Conservation (phyloP, 306 rosid genomes). For the Hippophae tibetana region DNA sequence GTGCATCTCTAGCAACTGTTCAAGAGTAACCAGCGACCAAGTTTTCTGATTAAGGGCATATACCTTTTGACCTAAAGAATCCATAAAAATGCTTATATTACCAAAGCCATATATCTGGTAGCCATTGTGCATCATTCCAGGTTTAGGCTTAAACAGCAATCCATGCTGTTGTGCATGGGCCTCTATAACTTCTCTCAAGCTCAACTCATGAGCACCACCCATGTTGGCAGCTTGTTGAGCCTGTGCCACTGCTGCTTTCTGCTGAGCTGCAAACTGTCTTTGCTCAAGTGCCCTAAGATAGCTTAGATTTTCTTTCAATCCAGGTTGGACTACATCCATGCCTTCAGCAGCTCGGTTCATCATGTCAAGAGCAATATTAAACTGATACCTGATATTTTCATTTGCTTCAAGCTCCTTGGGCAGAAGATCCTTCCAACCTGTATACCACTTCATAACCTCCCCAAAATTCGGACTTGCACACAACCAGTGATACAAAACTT, state of each 20-base stretch:
- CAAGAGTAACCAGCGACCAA: slow-evolving; percentile 66
- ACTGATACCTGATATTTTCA: slow-evolving; percentile 61
- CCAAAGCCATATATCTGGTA: slow-evolving; percentile 84
- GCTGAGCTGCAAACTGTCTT: slow-evolving; percentile 88
- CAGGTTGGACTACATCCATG: slow-evolving; percentile 85
- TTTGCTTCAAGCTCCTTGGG: slow-evolving; percentile 76
- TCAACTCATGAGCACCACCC: slow-evolving; percentile 54
- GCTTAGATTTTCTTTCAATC: slow-evolving; percentile 71
- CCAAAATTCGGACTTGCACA: slow-evolving; percentile 71
- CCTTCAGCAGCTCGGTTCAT: slow-evolving; percentile 85
- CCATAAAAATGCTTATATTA: slow-evolving; percentile 60
- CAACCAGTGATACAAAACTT: slow-evolving; percentile 77
- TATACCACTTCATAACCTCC: slow-evolving; percentile 78
- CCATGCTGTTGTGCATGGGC: slow-evolving; percentile 70
- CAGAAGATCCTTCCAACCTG: slow-evolving; percentile 83
- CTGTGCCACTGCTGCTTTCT: slow-evolving; percentile 65
- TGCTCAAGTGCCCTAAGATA: slow-evolving; percentile 68
- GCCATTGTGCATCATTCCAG: slow-evolving; percentile 69
- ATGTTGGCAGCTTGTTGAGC: slow-evolving; percentile 51
- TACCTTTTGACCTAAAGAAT: slow-evolving; percentile 50
- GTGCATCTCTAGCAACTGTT: slow-evolving; percentile 62
- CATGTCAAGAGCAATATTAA: slow-evolving; percentile 80
- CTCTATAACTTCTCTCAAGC: slow-evolving; percentile 76
- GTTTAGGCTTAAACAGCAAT: slow-evolving; percentile 64
- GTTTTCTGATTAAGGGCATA: slow-evolving; percentile 64